These are phyloP conservation scores for Claviceps africana DNA, from an alignment of 2,329 filamentous ascomycete species.

Conservation along the genomic window DNA sequence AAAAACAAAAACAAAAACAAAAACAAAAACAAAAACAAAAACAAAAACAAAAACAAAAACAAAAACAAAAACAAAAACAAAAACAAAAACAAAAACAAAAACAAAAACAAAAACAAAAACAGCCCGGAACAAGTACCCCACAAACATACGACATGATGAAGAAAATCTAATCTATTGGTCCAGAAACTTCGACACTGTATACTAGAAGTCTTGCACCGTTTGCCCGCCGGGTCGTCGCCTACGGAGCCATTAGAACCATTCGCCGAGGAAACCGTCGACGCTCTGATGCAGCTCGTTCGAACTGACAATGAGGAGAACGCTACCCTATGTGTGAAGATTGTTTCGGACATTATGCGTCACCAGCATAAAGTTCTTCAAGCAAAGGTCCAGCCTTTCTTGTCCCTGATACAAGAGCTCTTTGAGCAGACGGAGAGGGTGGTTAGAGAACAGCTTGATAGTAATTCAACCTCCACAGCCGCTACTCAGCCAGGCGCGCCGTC, in stretches of 20 bases:
- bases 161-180: not conserved
- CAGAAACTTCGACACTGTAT: constrained; percentile 84
- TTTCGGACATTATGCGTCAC: constrained; percentile 91
- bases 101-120: no score
- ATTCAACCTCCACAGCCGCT: constrained; percentile 41
- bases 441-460: constrained; percentile 85
- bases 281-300: constrained; percentile 76
- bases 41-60: no score
- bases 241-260: constrained; percentile 76
- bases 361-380: constrained; percentile 66
- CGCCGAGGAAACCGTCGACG: constrained; percentile 75
- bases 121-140: no score
- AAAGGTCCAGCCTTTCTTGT: constrained; percentile 80
- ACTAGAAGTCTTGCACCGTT: constrained; percentile 83
- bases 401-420: constrained; percentile 90
- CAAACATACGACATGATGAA: not conserved
- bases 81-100: no score
- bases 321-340: constrained; percentile 93
- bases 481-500: constrained; percentile 46
- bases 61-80: no score
- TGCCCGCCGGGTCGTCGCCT: constrained; percentile 57
- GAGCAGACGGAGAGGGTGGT: constrained; percentile 89
- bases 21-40: no score
- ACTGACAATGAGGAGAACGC: constrained; percentile 98
- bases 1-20: no score